Evolutionary conservation across 331 rosid species (phyloP).

Genomic region (Arachis monticola): DNA sequence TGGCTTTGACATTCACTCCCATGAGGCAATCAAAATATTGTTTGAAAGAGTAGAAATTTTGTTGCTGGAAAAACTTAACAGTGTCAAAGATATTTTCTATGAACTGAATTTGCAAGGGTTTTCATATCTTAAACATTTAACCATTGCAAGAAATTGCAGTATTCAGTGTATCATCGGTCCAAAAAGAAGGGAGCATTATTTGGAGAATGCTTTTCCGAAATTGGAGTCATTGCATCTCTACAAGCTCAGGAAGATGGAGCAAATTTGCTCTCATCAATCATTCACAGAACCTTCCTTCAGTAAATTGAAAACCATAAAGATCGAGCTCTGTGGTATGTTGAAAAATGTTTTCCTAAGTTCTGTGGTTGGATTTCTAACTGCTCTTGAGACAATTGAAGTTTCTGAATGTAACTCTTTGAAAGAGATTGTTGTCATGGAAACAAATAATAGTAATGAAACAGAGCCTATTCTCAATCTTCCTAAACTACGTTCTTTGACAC

Average conservation of each 20-base stretch:
- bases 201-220: constrained; percentile 22
- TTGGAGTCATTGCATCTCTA: constrained; percentile 27
- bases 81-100: constrained; percentile 25
- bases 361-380: not conserved
- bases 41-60: constrained; percentile 46
- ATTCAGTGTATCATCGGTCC: constrained; percentile 32
- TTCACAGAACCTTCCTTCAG: constrained; percentile 25
- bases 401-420: constrained; percentile 12
- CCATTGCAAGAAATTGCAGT: constrained; percentile 15
- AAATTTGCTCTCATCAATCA: not conserved
- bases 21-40: constrained; percentile 32
- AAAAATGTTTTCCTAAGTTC: constrained; percentile 16
- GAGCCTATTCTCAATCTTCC: not conserved
- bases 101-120: constrained; percentile 43
- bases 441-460: no score
- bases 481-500: not conserved
- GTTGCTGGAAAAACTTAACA: constrained; percentile 24
- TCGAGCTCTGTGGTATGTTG: constrained; percentile 25
- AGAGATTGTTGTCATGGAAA: not conserved
- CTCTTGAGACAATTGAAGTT: constrained; percentile 33
- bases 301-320: constrained; percentile 30
- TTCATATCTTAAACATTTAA: constrained; percentile 39
- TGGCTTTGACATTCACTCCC: constrained; percentile 21
- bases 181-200: not conserved
- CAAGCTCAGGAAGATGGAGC: not conserved